Percentiles rank a stretch among this genome's conserved stretches.
Conservation (phyloP, 352 stramenopile species). For the Elongisporangium anandrum region DNA sequence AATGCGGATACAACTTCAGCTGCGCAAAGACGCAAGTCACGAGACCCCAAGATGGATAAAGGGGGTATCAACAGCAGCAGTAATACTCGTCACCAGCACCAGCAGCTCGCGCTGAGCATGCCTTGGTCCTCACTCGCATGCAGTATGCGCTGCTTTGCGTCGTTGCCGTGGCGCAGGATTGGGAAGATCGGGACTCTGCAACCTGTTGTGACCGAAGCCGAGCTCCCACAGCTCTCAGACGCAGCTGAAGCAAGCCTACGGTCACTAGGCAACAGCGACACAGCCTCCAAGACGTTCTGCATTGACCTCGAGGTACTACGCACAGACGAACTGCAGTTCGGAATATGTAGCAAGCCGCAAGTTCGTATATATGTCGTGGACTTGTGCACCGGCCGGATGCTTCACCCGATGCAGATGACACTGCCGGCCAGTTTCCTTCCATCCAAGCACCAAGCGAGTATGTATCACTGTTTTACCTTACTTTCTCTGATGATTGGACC, state of each 20-base stretch:
- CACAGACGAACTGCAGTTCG: constrained; percentile 53
- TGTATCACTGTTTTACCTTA: not conserved
- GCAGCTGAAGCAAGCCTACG: not conserved
- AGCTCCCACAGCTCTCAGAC: not conserved
- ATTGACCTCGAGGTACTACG: constrained; percentile 33
- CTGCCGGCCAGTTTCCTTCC: constrained; percentile 8
- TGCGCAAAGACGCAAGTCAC: not conserved
- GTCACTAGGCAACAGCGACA: constrained; percentile 1
- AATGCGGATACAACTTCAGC: not conserved
- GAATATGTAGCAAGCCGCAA: constrained; percentile 30
- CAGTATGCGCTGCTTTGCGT: constrained; percentile 4
- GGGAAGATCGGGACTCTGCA: constrained; percentile 1
- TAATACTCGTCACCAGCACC: not conserved
- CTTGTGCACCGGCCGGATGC: constrained; percentile 37
- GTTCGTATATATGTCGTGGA: constrained; percentile 49
- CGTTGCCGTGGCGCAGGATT: not conserved
- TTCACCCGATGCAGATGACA: constrained; percentile 23
- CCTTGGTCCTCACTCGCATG: not conserved
- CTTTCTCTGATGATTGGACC: not conserved
- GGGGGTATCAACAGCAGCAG: not conserved
- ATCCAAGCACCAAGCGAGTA: constrained; percentile 6
- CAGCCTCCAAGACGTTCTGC: constrained; percentile 14
- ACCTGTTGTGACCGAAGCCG: not conserved
- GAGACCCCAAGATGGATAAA: not conserved
- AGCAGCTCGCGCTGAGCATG: not conserved